Percentiles rank a stretch among this genome's conserved stretches.
phyloP scores from a whole-genome alignment of 2,329 filamentous ascomycete species.

The Furcasterigmium furcatum region DNA sequence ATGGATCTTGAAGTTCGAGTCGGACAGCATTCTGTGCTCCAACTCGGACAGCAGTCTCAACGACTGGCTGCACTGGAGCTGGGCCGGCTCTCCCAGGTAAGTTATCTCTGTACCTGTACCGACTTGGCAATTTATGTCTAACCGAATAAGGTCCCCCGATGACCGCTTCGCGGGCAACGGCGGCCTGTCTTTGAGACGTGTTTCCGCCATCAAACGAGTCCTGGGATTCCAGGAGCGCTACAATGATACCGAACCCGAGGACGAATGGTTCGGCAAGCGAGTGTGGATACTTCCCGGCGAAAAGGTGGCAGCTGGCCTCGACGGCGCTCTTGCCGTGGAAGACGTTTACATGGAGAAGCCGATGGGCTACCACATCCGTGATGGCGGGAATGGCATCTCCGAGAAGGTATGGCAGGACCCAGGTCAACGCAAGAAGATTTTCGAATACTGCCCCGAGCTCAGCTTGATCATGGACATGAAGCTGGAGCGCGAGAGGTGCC shows the following conservation, averaged over 20 bases:
- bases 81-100: constrained; percentile 50
- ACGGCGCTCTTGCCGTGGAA: constrained; percentile 45
- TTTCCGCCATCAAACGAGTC: constrained; percentile 46
- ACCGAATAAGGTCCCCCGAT: constrained; percentile 26
- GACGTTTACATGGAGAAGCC: constrained; percentile 44
- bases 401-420: constrained; percentile 44
- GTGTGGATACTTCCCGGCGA: constrained; percentile 43
- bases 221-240: constrained; percentile 46
- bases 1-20: constrained; percentile 52
- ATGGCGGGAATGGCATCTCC: constrained; percentile 35
- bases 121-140: neutral
- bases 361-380: constrained; percentile 52
- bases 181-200: constrained; percentile 49
- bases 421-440: constrained; percentile 40
- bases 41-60: constrained; percentile 49
- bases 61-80: constrained; percentile 51
- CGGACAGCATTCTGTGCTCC: constrained; percentile 54
- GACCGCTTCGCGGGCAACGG: constrained; percentile 49
- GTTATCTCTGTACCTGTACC: constrained; percentile 4
- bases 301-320: constrained; percentile 37
- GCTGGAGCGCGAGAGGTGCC: constrained; percentile 44
- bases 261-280: constrained; percentile 52
- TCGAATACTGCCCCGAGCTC: constrained; percentile 55
- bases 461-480: constrained; percentile 56
- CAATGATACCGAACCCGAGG: constrained; percentile 49